These are phyloP conservation scores for Oryza nivara DNA, from an alignment of 176 grass and related monocot genomes.

Conservation along the genomic window DNA sequence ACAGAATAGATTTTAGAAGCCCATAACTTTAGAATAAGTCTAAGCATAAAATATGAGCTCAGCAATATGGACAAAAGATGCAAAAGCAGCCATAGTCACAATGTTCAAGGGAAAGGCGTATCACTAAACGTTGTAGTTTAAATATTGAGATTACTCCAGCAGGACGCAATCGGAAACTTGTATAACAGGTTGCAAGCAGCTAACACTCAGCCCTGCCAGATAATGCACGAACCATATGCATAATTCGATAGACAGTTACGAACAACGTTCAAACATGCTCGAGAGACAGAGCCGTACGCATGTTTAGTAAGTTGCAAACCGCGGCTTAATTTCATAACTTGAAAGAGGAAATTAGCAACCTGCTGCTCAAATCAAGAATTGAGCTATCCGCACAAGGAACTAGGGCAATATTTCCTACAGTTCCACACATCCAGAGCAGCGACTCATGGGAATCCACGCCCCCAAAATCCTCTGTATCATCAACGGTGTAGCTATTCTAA, in stretches of 20 bases:
- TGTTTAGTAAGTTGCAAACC: background rate
- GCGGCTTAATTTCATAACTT: background rate
- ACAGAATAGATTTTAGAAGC: constrained; percentile 31
- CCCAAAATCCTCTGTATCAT: background rate
- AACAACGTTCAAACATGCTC: background rate
- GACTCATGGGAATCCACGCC: background rate
- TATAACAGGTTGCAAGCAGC: constrained; percentile 15
- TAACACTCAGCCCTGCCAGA: constrained; percentile 5
- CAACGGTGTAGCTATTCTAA: background rate
- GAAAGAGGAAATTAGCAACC: background rate
- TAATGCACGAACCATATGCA: background rate
- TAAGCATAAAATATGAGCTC: constrained; percentile 9
- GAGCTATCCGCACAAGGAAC: background rate
- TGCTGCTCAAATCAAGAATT: background rate
- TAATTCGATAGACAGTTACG: background rate
- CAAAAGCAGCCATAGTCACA: background rate
- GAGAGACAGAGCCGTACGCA: background rate
- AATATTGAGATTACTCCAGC: constrained; percentile 1
- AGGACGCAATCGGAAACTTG: background rate
- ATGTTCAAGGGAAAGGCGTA: background rate
- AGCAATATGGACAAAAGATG: background rate
- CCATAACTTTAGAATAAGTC: background rate
- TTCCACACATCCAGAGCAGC: background rate
- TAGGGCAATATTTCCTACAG: background rate
- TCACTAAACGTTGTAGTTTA: background rate